Conservation (phyloP, 345 rosid species). For the Triadica sebifera region DNA sequence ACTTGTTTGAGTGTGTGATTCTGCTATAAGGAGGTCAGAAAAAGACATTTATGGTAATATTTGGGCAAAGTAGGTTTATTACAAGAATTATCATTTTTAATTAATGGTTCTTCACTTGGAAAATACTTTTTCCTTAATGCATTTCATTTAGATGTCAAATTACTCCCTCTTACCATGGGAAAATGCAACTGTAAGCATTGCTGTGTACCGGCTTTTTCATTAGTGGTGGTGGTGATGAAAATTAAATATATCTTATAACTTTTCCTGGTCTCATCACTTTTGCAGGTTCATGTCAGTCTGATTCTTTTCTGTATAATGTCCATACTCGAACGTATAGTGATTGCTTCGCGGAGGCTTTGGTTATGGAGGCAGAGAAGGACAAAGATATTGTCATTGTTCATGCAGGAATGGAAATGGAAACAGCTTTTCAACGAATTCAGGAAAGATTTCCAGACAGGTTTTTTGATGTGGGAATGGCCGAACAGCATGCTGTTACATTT, state of each 20-base stretch:
- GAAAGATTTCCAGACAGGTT: constrained; percentile 68
- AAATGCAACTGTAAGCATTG: not conserved
- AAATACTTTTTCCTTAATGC: constrained; percentile 1
- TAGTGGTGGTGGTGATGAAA: no score
- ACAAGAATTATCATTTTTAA: not conserved
- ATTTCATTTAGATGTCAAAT: constrained; percentile 12
- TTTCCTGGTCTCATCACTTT: not conserved
- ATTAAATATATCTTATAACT: not conserved
- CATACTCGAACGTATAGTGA: constrained; percentile 65
- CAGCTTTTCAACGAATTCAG: constrained; percentile 56
- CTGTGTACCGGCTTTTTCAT: constrained; percentile 8
- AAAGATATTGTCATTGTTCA: constrained; percentile 75
- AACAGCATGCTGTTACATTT: constrained; percentile 94
- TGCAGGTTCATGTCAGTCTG: constrained; percentile 37
- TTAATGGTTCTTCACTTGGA: not conserved
- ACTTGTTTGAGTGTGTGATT: not conserved
- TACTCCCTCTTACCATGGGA: not conserved
- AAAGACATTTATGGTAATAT: not conserved
- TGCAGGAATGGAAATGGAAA: constrained; percentile 81
- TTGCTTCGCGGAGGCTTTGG: constrained; percentile 76
- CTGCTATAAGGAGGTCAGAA: not conserved
- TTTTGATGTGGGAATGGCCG: constrained; percentile 93
- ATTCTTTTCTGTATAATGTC: constrained; percentile 21
- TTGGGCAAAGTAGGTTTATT: not conserved
- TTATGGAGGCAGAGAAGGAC: constrained; percentile 78